phyloP scores from a whole-genome alignment of 805 yeast species.

The Sporopachydermia lactativora region DNA sequence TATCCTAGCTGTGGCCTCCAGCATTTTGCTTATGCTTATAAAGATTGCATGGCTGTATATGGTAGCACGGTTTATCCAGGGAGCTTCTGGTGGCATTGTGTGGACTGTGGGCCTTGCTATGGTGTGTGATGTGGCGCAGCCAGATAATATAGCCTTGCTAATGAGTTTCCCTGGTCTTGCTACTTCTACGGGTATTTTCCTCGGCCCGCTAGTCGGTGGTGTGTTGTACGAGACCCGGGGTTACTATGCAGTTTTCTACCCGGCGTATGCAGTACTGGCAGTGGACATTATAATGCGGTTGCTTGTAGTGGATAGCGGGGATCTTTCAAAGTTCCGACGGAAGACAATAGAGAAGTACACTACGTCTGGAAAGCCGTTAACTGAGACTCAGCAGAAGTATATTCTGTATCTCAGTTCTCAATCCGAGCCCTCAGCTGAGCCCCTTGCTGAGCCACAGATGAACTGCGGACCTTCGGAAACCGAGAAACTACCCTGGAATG shows the following conservation, averaged over 20 bases:
- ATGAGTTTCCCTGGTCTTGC: constrained; percentile 19
- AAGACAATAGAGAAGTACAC: too few species aligned
- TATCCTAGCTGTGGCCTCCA: constrained; percentile 16
- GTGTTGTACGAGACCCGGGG: constrained; percentile 19
- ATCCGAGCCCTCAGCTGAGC: too few species aligned
- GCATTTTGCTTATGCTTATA: constrained; percentile 17
- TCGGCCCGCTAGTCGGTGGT: constrained; percentile 23
- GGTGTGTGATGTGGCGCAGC: constrained; percentile 16
- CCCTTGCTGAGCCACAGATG: too few species aligned
- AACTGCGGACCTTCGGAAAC: too few species aligned
- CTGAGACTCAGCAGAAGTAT: too few species aligned
- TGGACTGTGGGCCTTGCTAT: constrained; percentile 23
- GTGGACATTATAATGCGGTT: constrained; percentile 18
- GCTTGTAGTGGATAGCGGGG: constrained; percentile 18
- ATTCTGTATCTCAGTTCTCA: too few species aligned
- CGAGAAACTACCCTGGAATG: too few species aligned
- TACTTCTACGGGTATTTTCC: constrained; percentile 16
- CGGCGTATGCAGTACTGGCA: constrained; percentile 17
- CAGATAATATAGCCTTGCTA: constrained; percentile 15
- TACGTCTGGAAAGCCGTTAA: too few species aligned
- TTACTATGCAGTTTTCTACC: constrained; percentile 18
- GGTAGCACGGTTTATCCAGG: constrained; percentile 20
- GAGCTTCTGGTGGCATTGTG: constrained; percentile 19
- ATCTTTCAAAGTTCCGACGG: constrained; percentile 2
- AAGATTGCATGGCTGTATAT: constrained; percentile 13